Evolutionary conservation across 768 basidiomycete species (phyloP).

Genomic region (Leccinum pellstonianum): DNA sequence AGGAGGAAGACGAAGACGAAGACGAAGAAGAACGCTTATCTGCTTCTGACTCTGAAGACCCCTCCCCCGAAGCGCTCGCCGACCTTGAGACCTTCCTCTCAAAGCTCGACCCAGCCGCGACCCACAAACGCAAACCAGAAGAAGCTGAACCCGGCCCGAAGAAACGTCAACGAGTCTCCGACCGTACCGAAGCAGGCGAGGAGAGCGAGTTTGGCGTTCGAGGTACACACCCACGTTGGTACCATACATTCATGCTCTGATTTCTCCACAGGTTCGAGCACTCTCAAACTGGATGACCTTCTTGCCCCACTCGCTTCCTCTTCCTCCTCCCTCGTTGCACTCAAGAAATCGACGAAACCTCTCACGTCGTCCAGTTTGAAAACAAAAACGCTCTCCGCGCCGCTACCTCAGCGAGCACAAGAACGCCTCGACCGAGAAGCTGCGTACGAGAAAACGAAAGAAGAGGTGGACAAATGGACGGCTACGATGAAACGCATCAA

Average conservation of each 20-base stretch:
- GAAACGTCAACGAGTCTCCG: slow-evolving; percentile 61
- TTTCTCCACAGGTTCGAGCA: slow-evolving; percentile 32
- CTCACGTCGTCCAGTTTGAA: slow-evolving; percentile 56
- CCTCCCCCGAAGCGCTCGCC: slow-evolving; percentile 58
- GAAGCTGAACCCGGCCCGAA: slow-evolving; percentile 31
- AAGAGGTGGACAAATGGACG: slow-evolving; percentile 92
- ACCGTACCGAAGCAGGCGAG: slow-evolving; percentile 73
- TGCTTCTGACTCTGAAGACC: slow-evolving; percentile 47
- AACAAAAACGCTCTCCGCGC: slow-evolving; percentile 68
- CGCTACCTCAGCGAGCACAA: slow-evolving; percentile 82
- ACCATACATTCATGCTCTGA: background rate
- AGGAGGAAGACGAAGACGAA: slow-evolving; percentile 19
- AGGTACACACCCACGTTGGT: slow-evolving; percentile 33
- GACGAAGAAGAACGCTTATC: slow-evolving; percentile 49
- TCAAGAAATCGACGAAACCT: slow-evolving; percentile 69
- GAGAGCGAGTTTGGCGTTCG: slow-evolving; percentile 79
- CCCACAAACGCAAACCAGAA: slow-evolving; percentile 56
- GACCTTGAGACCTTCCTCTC: slow-evolving; percentile 74
- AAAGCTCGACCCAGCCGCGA: slow-evolving; percentile 50
- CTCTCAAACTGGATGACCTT: slow-evolving; percentile 70
- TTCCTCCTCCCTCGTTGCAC: slow-evolving; percentile 53
- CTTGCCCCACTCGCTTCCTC: slow-evolving; percentile 68
- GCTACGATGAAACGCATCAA: slow-evolving; percentile 89
- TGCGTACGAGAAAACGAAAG: slow-evolving; percentile 90
- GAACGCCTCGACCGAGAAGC: slow-evolving; percentile 91